Base-by-base conservation (phyloP, 108 stramenopile genomes). In the Fistulifera solaris region DNA sequence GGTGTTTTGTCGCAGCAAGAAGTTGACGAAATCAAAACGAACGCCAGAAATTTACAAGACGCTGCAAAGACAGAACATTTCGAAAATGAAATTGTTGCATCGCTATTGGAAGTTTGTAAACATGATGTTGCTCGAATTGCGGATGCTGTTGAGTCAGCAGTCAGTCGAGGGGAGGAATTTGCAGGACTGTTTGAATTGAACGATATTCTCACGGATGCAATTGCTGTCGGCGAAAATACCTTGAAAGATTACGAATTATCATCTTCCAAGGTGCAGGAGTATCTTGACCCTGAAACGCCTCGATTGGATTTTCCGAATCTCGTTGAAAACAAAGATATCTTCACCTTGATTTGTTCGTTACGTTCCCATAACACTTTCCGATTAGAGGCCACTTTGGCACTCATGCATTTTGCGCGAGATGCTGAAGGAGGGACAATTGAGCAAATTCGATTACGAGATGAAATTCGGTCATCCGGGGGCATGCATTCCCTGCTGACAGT, bases 401-500 rank as follows among this genome's bases (percentile, higher is more conserved):
- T 80, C 35, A 62, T 76, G 71, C 58, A 60, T 27, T 80, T 77
- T 59, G 76, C 76, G 1, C 55, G 59, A 23, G 64, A 61, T 31
- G 58, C 57, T 40, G 45, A 57, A 21, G 27, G 38, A 2, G 46
- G 18, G 18, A 38, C 17, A 54, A 15, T 4, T 14, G 41, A 42
- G 26, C 18, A 57, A n/a, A 56, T 12, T 18, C 8, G n/a, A 27
- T 48, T 15, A 16, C 45, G 46, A 17, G 51, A 74, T 43, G 78
- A 80, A 58, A 80, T 80, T 17, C 62, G 58, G 13, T 72, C 75
- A 15, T 78, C 72, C 6, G 81, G 81, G 13, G 81, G 81, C 4
- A 70, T 83, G 67, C 68, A 73, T 51, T 83, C 81, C 11, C 61
- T 78, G 46, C 42, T 83, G 26, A 71, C 72, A 12, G 41, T 83